Base-by-base conservation (phyloP, 306 rosid species). In the Prunus salicina region DNA sequence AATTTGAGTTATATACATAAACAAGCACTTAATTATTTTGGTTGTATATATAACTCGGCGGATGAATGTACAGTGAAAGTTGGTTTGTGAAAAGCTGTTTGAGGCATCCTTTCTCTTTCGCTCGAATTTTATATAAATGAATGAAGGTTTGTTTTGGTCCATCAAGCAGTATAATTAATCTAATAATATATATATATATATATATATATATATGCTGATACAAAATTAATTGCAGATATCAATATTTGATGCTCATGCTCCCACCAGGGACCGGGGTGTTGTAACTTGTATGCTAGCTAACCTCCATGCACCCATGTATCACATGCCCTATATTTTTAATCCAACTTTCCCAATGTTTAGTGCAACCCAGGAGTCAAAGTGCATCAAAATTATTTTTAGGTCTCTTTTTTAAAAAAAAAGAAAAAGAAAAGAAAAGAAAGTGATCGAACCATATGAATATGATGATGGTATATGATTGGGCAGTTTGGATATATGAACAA, bases 1-100 rank as follows among this genome's bases (percentile, higher is more conserved):
- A 71, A 64, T 78, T 56, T 87, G 58, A 55, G 22, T 58, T 58
- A 28, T 30, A 63, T 12, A 3, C 16, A 13, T 49, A 49, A 49
- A 47, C 51, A 47, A 47, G 51, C 15, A 14, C 51, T 47, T 34
- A 34, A 6, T 34, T 34, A 6, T 34, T 34, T 38, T 20, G 34
- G 10, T n/a, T 55, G n/a, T n/a, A 7, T 20, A 55, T n/a, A 7
- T 20, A 55, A 34, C 7, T 10, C 51, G 65, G 52, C 41, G 16
- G 24, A 20, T 20, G 76, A 56, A 22, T 57, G 53, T 72, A 72
- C 43, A 57, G 76, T 43, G 12, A 38, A 69, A 69, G 61, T 51
- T 52, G 49, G 63, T n/a, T n/a, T 19, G 22, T 49, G 72, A 34
- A 43, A 58, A 58, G 65, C 24, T 43, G 67, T 27, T 2, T 2